These are phyloP conservation scores for Antrodiella citrinella DNA, from an alignment of 768 basidiomycete species.

Conservation along the genomic window DNA sequence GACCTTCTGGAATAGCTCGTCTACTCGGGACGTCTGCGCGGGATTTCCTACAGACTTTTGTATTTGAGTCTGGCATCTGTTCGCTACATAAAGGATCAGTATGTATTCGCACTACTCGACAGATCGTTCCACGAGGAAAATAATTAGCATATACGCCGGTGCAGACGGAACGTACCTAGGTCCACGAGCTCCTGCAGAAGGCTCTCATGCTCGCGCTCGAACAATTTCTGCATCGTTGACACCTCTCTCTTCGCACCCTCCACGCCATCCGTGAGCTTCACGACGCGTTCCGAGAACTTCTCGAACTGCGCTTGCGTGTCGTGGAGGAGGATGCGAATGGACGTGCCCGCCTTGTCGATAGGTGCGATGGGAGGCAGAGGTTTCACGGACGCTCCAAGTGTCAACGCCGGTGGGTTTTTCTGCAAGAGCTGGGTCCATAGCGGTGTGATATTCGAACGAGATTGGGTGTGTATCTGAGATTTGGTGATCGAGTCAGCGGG, in stretches of 20 bases:
- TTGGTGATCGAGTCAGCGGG: neutral
- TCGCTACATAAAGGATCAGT: constrained; percentile 32
- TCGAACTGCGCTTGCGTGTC: constrained; percentile 70
- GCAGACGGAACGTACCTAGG: constrained; percentile 35
- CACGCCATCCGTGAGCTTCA: constrained; percentile 40
- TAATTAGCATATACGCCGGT: constrained; percentile 10
- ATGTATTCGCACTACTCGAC: neutral
- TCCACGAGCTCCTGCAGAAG: constrained; percentile 48
- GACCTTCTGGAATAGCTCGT: constrained; percentile 13
- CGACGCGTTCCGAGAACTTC: constrained; percentile 51
- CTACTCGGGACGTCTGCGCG: constrained; percentile 32
- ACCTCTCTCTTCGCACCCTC: constrained; percentile 49
- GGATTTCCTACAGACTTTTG: constrained; percentile 51
- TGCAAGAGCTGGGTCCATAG: constrained; percentile 52
- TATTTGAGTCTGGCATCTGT: constrained; percentile 53
- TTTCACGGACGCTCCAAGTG: constrained; percentile 12
- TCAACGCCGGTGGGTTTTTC: constrained; percentile 27
- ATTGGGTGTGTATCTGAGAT: too few relatives aligned
- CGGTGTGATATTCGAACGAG: neutral
- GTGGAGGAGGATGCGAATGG: constrained; percentile 63
- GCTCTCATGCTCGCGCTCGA: constrained; percentile 51
- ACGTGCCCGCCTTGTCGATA: constrained; percentile 57
- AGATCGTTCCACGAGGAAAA: too few relatives aligned
- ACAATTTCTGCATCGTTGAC: constrained; percentile 42
- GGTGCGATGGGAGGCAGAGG: constrained; percentile 31